Percentiles rank a stretch among this genome's conserved stretches.
phyloP scores from a whole-genome alignment of 2,329 filamentous ascomycete genomes.

The Curvularia lunata region DNA sequence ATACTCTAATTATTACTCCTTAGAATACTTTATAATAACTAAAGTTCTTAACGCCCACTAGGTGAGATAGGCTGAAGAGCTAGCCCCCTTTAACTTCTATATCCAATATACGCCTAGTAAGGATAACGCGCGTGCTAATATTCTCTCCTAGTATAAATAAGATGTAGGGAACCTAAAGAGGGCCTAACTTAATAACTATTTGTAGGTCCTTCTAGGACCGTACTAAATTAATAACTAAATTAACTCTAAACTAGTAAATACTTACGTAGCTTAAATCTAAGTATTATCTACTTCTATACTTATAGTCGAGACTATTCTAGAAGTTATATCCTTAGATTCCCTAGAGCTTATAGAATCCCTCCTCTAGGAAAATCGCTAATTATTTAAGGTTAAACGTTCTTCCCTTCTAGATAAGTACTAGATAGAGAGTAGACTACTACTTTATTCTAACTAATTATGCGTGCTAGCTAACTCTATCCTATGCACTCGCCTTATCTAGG shows the following conservation, averaged over 20 bases:
- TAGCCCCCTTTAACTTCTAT: background rate
- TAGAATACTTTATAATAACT: background rate
- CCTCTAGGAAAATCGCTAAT: too few species aligned
- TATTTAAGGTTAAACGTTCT: too few species aligned
- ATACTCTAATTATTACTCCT: background rate
- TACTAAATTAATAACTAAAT: background rate
- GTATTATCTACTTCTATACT: too few species aligned
- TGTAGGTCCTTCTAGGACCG: background rate
- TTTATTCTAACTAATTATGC: too few species aligned
- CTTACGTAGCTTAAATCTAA: background rate
- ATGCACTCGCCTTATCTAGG: too few species aligned
- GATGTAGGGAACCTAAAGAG: background rate
- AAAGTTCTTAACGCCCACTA: background rate
- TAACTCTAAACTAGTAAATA: background rate
- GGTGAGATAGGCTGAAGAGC: background rate
- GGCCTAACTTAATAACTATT: background rate
- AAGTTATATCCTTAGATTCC: too few species aligned
- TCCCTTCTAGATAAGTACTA: too few species aligned
- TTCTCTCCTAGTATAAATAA: background rate
- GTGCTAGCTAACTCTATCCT: too few species aligned
- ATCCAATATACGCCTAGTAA: background rate
- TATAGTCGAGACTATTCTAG: too few species aligned
- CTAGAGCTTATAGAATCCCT: too few species aligned
- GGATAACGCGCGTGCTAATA: background rate
- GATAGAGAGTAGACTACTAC: too few species aligned